These are phyloP conservation scores for Arachnomyces sp. DNA, from an alignment of 2,329 filamentous ascomycete species.

Conservation along the genomic window DNA sequence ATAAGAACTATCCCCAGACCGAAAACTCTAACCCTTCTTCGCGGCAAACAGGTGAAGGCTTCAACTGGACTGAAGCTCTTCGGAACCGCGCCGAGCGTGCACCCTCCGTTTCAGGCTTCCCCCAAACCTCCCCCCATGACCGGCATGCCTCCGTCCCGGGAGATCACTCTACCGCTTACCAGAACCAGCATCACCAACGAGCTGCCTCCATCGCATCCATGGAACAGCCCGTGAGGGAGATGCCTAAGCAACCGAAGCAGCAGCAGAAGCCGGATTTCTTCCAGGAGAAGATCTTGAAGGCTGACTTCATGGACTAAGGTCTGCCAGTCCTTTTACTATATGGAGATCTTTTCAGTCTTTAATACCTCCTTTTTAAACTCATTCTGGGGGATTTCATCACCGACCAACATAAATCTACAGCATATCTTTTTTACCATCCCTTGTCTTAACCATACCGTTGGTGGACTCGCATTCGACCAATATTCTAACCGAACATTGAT, in stretches of 20 bases:
- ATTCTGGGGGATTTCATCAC: too few relatives aligned
- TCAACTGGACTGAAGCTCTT: slow-evolving; percentile 96
- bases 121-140: slow-evolving; percentile 21
- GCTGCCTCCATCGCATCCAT: slow-evolving; percentile 42
- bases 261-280: slow-evolving; percentile 78
- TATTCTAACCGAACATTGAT: too few relatives aligned
- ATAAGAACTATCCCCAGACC: slow-evolving; percentile 25
- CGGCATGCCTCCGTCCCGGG: slow-evolving; percentile 29
- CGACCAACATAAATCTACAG: too few relatives aligned
- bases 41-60: slow-evolving; percentile 68
- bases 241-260: slow-evolving; percentile 40
- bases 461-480: too few relatives aligned
- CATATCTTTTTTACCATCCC: too few relatives aligned
- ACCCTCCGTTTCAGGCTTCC: slow-evolving; percentile 31
- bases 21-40: slow-evolving; percentile 38
- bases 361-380: too few relatives aligned
- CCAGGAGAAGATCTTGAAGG: slow-evolving; percentile 94
- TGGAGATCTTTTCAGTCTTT: background rate
- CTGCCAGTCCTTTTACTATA: background rate
- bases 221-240: slow-evolving; percentile 45
- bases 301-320: slow-evolving; percentile 87
- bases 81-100: slow-evolving; percentile 82
- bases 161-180: slow-evolving; percentile 20
- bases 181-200: slow-evolving; percentile 31
- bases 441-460: too few relatives aligned